Base-by-base conservation (phyloP, 192 early-diverging fungal species). In the Linnemannia exigua region DNA sequence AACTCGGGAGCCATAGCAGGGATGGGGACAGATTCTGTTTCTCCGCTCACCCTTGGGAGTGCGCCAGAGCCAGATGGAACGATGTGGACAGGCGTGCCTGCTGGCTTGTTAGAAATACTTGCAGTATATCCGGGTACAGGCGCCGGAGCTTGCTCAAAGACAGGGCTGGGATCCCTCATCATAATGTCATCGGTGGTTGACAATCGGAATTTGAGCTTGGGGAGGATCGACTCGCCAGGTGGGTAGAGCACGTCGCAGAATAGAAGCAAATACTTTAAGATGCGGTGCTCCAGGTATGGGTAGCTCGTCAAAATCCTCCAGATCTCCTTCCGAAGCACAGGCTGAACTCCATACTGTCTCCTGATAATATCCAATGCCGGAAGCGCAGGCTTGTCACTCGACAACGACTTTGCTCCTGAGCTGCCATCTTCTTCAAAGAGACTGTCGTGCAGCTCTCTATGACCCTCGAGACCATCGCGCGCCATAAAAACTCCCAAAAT, bases 161-260 rank as follows among this genome's bases (percentile, higher is more conserved):
- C 61, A 3, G 38, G 63, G 20, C 46, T 47, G 19, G 77, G 36
- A 15, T 79, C 78, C n/a, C 38, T 67, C 79, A 86, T 86, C 20
- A 46, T 38, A 5, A 77, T 33, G 46, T 86, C 84, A 20, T 70
- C 63, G 22, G 46, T 81, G 1, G 74, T 66, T 16, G 89, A 87
- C 48, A 91, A 82, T 52, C 91, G 90, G 80, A 93, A 90, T 47
- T 88, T 92, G 61, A 93, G 80, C 74, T 90, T 93, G n/a, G 88
- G 84, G 25, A 80, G 69, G n/a, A 89, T 84, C 19, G 88, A 79
- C 66, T 89, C 90, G 12, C 90, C 90, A 15, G 94, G 91, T 35
- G 92, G 92, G 74, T 93, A 94, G 38, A 93, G 84, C 51, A 89
- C 82, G 74, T 95, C 93, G 79, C 92, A 93, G 74, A 95, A 93